phyloP scores from a whole-genome alignment of 495 filamentous ascomycete species.

The Hypoxylon intermedium region DNA sequence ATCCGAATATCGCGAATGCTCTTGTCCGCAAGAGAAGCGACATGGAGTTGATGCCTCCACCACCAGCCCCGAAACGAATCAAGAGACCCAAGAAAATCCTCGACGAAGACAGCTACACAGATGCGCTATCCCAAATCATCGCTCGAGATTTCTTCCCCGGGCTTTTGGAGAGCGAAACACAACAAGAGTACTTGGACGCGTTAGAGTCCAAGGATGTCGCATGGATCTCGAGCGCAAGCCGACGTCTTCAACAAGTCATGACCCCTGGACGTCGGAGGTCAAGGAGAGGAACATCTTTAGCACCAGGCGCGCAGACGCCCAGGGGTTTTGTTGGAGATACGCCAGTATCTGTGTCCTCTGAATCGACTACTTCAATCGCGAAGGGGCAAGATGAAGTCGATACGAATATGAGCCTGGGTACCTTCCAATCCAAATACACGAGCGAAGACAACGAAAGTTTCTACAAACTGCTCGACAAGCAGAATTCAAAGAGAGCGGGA shows the following conservation, averaged over 20 bases:
- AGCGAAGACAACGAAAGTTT: conserved; percentile 98
- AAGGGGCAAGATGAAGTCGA: conserved; percentile 66
- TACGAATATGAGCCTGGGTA: conserved; percentile 77
- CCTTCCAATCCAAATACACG: conserved; percentile 92
- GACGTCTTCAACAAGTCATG: conserved; percentile 79
- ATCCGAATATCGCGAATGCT: conserved; percentile 44
- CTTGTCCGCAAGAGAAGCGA: conserved; percentile 72
- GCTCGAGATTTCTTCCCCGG: conserved; percentile 97
- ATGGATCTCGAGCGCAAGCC: conserved; percentile 85
- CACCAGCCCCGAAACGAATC: conserved; percentile 86
- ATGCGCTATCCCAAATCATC: conserved; percentile 91
- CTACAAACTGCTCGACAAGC: conserved; percentile 88
- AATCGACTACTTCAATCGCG: conserved; percentile 38
- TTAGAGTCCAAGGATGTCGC: conserved; percentile 80
- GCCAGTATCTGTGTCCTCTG: conserved; percentile 65
- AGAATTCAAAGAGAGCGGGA: conserved; percentile 81
- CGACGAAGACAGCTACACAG: conserved; percentile 93
- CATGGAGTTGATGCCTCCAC: conserved; percentile 85
- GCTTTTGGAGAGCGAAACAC: conserved; percentile 80
- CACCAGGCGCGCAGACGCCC: conserved; percentile 55
- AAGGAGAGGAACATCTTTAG: conserved; percentile 45
- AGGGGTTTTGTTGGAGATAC: conserved; percentile 68
- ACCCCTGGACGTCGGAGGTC: conserved; percentile 69
- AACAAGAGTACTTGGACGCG: conserved; percentile 91
- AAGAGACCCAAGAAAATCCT: conserved; percentile 89